These are phyloP conservation scores for Colletotrichum phormii DNA, from an alignment of 2,329 filamentous ascomycete genomes.

Conservation along the genomic window DNA sequence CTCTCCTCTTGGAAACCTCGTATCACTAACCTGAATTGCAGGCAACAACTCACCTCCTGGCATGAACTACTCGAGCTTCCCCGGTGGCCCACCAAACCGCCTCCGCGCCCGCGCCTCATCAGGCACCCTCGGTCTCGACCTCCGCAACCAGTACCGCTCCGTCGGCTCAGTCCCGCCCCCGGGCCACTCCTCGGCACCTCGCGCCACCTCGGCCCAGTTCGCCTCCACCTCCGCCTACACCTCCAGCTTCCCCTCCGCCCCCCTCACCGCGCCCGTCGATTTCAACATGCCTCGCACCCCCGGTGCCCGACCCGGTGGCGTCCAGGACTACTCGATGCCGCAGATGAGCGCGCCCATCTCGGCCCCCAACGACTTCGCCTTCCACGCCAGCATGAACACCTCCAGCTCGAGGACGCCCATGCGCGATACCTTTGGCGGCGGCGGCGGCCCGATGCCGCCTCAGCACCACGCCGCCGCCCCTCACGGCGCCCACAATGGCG, in stretches of 20 bases:
- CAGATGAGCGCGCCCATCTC: constrained; percentile 67
- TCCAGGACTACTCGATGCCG: constrained; percentile 62
- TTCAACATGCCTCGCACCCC: constrained; percentile 61
- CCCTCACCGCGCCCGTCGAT: constrained; percentile 65
- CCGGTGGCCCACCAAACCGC: constrained; percentile 55
- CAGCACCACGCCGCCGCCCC: constrained; percentile 37
- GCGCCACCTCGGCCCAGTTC: constrained; percentile 40
- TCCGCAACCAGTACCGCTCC: constrained; percentile 58
- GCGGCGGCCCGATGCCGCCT: constrained; percentile 42
- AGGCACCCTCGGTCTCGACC: constrained; percentile 57
- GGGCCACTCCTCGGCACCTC: constrained; percentile 45
- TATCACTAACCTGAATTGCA: constrained; percentile 43
- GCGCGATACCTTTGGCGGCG: constrained; percentile 57
- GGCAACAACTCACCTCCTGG: constrained; percentile 62
- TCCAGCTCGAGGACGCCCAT: constrained; percentile 55
- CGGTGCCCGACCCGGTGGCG: constrained; percentile 47
- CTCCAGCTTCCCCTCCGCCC: constrained; percentile 64
- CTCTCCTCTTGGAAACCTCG: background rate
- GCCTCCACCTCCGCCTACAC: constrained; percentile 51
- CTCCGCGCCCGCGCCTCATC: constrained; percentile 64
- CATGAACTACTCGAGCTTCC: constrained; percentile 61
- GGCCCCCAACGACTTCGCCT: constrained; percentile 64
- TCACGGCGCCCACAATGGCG: constrained; percentile 35
- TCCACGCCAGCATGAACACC: constrained; percentile 53
- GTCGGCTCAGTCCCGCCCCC: constrained; percentile 46